Percentiles rank a stretch among this genome's conserved stretches.
Evolutionary conservation across 805 yeast species (phyloP).

Genomic region (Pichia cephalocereana): DNA sequence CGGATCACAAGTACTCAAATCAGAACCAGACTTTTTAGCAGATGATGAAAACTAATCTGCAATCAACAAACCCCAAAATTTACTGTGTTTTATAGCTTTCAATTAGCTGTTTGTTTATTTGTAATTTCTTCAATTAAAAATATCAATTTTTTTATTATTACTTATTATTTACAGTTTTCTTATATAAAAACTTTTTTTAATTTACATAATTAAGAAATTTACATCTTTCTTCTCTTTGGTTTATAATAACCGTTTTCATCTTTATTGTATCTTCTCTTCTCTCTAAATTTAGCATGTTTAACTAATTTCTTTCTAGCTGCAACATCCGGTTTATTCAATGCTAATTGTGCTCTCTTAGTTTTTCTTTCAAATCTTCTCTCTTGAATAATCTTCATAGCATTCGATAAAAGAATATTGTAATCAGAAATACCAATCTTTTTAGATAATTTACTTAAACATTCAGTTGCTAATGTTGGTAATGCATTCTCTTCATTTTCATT

Average conservation of each 20-base stretch:
- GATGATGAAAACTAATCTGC: background rate
- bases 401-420: slow-evolving; percentile 51
- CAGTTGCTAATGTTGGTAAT: slow-evolving; percentile 36
- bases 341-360: slow-evolving; percentile 65
- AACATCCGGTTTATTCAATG: slow-evolving; percentile 68
- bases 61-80: too few species aligned
- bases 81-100: too few species aligned
- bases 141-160: background rate
- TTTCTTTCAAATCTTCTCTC: slow-evolving; percentile 67
- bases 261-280: slow-evolving; percentile 63
- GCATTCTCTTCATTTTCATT: slow-evolving; percentile 44
- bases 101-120: background rate
- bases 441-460: slow-evolving; percentile 61
- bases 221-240: slow-evolving; percentile 42
- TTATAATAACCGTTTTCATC: slow-evolving; percentile 73
- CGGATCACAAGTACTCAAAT: background rate
- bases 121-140: background rate
- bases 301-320: slow-evolving; percentile 72
- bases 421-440: slow-evolving; percentile 61
- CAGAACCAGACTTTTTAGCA: background rate
- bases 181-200: background rate
- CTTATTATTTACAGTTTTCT: too few species aligned
- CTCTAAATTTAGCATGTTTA: slow-evolving; percentile 68
- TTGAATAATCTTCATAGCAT: slow-evolving; percentile 52
- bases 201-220: background rate